These are phyloP conservation scores for Ilyonectria destructans DNA, from an alignment of 2,329 filamentous ascomycete species.

Conservation along the genomic window DNA sequence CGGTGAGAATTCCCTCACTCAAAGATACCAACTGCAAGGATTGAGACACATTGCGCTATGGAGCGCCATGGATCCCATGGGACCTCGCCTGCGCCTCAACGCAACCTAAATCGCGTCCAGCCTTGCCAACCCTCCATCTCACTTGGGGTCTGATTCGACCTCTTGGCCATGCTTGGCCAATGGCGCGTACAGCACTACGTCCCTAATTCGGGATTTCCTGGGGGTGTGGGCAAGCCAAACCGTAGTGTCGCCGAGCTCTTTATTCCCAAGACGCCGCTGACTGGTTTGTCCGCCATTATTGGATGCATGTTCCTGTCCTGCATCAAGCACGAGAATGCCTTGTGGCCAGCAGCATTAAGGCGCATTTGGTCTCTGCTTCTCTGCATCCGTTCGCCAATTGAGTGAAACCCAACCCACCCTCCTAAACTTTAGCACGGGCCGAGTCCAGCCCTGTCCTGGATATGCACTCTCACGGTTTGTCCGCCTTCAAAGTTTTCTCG, in stretches of 20 bases:
- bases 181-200: slow-evolving; percentile 15
- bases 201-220: slow-evolving; percentile 7
- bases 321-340: slow-evolving; percentile 22
- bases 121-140: background rate
- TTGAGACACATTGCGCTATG: slow-evolving; percentile 16
- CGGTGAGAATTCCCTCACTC: slow-evolving; percentile 27
- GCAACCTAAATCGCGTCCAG: background rate
- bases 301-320: slow-evolving; percentile 4
- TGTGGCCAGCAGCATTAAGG: background rate
- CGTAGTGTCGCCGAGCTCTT: slow-evolving; percentile 9
- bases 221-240: background rate
- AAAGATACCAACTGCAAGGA: slow-evolving; percentile 1
- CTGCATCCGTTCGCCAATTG: slow-evolving; percentile 28
- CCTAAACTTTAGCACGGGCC: slow-evolving; percentile 2
- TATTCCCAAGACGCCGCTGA: slow-evolving; percentile 1
- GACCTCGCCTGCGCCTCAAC: slow-evolving; percentile 2
- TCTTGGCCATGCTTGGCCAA: slow-evolving; percentile 23
- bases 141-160: background rate
- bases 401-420: slow-evolving; percentile 21
- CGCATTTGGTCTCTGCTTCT: slow-evolving; percentile 1
- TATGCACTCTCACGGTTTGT: background rate
- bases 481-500: slow-evolving; percentile 8
- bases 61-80: slow-evolving; percentile 22
- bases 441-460: slow-evolving; percentile 2
- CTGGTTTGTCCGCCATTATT: slow-evolving; percentile 1